Evolutionary conservation across 108 stramenopile genomes (phyloP).

Genomic region (Cyclotella atomus): DNA sequence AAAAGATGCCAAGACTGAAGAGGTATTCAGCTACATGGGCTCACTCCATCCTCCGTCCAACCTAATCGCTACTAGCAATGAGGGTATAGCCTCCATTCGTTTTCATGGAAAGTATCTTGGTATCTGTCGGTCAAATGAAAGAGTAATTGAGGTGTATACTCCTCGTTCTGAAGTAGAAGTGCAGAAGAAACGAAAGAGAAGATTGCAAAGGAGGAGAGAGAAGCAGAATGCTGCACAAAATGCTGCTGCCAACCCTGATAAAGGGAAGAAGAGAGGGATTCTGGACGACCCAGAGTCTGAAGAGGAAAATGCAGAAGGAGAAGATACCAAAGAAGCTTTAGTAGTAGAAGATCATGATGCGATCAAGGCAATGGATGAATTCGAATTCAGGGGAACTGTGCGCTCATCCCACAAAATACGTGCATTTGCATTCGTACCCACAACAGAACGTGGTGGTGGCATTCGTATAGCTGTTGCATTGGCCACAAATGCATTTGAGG

Average conservation of each 20-base stretch:
- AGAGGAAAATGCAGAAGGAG: constrained; percentile 53
- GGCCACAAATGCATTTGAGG: constrained; percentile 91
- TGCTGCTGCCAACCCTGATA: constrained; percentile 33
- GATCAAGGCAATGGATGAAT: constrained; percentile 90
- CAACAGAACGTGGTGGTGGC: constrained; percentile 62
- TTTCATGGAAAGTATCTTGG: constrained; percentile 84
- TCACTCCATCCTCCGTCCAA: constrained; percentile 68
- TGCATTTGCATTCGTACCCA: constrained; percentile 72
- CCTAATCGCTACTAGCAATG: constrained; percentile 54
- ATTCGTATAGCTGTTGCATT: constrained; percentile 83
- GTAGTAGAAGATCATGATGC: constrained; percentile 47
- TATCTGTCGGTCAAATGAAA: constrained; percentile 71
- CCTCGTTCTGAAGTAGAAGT: constrained; percentile 74
- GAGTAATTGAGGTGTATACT: constrained; percentile 80
- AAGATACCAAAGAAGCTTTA: not conserved
- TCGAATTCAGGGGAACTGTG: constrained; percentile 85
- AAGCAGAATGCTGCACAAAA: constrained; percentile 67
- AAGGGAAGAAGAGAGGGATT: constrained; percentile 70
- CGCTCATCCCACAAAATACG: constrained; percentile 85
- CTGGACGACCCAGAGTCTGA: constrained; percentile 76
- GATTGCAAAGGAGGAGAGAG: constrained; percentile 73
- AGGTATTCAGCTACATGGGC: constrained; percentile 78
- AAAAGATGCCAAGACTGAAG: constrained; percentile 40
- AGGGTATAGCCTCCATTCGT: constrained; percentile 69
- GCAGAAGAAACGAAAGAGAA: constrained; percentile 82